Evolutionary conservation across 2,329 filamentous ascomycete genomes (phyloP), one percentile per base, ranked within the genome.

Genomic region (Penicillium frequentans): DNA sequence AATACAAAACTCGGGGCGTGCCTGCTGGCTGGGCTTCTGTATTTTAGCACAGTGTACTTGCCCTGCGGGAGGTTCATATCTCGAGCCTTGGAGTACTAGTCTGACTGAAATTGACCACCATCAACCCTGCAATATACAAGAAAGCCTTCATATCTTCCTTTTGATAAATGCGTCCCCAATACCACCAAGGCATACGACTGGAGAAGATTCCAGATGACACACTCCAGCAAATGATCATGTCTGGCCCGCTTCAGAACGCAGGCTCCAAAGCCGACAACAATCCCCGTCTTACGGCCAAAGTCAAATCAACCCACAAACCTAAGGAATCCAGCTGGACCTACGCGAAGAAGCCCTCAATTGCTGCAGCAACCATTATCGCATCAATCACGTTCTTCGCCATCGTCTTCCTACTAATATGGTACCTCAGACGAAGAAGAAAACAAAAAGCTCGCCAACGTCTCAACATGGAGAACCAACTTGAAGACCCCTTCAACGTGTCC

Each of bases 361-460:
- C 68, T 13, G 69, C 66, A 10, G 63, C 67, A 0, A 55, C 56
- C n/a, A 61, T 71, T 13, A 60, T 73, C 21, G 55, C 57, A 8
- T 43, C 62, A 3, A 43, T 70, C 11, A 56, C 63, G 3, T 47
- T 64, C 7, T 57, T 54, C 1, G 66, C 61, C 2, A n/a, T 71
- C 4, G 24, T 57, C 14, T 66, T 68, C 49, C 50, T 74, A 8
- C 11, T 56, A 1, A 43, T 64, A 2, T 60, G 68, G 55, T 64
- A 64, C 29, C 19, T 71, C 23, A 59, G 63, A 24, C 39, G 58
- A 31, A 57, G 58, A 10, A 23, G 39, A 42, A 2, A 23, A 3
- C 39, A 19, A 42, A 55, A 52, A 29, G 48, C 48, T 16, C 67
- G 60, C 37, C 59, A 60, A 6, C 63, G 58, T 14, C 65, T 59